These are phyloP conservation scores for Aspergillus ruber DNA, from an alignment of 2,329 filamentous ascomycete genomes.

Conservation along the genomic window DNA sequence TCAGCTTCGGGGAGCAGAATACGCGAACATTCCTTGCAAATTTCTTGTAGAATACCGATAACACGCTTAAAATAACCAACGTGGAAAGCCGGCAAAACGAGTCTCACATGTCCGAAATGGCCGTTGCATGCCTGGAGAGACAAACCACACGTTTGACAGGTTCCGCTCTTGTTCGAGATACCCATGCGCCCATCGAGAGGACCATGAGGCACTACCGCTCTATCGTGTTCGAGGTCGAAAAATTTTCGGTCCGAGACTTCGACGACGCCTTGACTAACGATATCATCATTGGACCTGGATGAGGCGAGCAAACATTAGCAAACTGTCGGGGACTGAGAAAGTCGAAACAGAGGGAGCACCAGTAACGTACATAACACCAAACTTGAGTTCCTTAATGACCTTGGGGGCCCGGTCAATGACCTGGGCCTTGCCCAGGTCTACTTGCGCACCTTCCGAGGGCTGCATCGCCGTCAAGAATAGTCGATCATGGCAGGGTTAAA, in stretches of 20 bases:
- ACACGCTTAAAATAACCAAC: constrained; percentile 94
- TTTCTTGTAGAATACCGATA: constrained; percentile 84
- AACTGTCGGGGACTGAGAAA: not conserved
- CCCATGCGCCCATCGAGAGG: constrained; percentile 84
- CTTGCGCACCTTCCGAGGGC: constrained; percentile 37
- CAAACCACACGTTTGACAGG: constrained; percentile 77
- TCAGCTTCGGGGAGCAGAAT: constrained; percentile 78
- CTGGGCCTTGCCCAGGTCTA: constrained; percentile 67
- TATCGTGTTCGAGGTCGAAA: constrained; percentile 79
- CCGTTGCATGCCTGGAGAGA: constrained; percentile 80
- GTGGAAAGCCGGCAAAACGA: constrained; percentile 89
- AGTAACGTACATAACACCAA: constrained; percentile 71
- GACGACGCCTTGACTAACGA: constrained; percentile 89
- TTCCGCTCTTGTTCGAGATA: constrained; percentile 74
- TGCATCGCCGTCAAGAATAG: constrained; percentile 33
- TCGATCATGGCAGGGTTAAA: constrained; percentile 30
- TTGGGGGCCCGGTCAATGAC: constrained; percentile 83
- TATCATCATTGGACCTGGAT: constrained; percentile 76
- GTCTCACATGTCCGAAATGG: constrained; percentile 88
- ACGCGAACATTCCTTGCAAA: constrained; percentile 89
- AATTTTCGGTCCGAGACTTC: constrained; percentile 91
- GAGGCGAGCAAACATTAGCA: constrained; percentile 2
- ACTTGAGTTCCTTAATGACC: constrained; percentile 87
- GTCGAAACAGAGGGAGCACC: not conserved
- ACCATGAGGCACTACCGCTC: constrained; percentile 71